Percentiles rank a stretch among this genome's conserved stretches.
Evolutionary conservation across 1,284 basidiomycete species (phyloP).

Genomic region (Kwoniella shivajii): DNA sequence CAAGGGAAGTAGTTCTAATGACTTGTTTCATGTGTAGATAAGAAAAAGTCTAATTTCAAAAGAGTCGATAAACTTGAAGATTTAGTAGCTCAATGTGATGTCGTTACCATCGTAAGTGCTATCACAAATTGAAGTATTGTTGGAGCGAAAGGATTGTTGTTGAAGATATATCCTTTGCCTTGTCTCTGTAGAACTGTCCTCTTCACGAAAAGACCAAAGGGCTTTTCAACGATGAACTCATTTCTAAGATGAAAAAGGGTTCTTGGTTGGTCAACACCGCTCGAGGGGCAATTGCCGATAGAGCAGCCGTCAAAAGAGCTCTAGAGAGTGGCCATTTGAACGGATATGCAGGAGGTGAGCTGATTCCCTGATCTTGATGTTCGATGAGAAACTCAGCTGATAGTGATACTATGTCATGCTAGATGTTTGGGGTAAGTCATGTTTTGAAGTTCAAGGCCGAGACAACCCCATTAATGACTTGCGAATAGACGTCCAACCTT

Average conservation of each 20-base stretch:
- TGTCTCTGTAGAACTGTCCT: slow-evolving; percentile 67
- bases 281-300: slow-evolving; percentile 88
- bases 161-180: neutral
- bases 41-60: slow-evolving; percentile 57
- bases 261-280: slow-evolving; percentile 94
- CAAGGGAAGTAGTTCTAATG: too few relatives aligned
- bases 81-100: slow-evolving; percentile 67
- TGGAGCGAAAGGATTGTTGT: too few relatives aligned
- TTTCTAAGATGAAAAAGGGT: slow-evolving; percentile 86
- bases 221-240: slow-evolving; percentile 77
- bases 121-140: too few relatives aligned
- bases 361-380: neutral
- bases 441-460: neutral
- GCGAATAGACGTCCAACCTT: slow-evolving; percentile 69
- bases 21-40: neutral
- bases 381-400: neutral
- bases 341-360: slow-evolving; percentile 63
- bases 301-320: slow-evolving; percentile 75
- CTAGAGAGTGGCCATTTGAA: slow-evolving; percentile 74
- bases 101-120: slow-evolving; percentile 45
- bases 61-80: slow-evolving; percentile 83
- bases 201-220: slow-evolving; percentile 84
- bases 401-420: neutral
- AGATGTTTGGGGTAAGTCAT: slow-evolving; percentile 61
- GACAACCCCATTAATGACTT: neutral